Evolutionary conservation across 2,329 filamentous ascomycete genomes (phyloP).

Genomic region (Ceratocystis harringtonii): DNA sequence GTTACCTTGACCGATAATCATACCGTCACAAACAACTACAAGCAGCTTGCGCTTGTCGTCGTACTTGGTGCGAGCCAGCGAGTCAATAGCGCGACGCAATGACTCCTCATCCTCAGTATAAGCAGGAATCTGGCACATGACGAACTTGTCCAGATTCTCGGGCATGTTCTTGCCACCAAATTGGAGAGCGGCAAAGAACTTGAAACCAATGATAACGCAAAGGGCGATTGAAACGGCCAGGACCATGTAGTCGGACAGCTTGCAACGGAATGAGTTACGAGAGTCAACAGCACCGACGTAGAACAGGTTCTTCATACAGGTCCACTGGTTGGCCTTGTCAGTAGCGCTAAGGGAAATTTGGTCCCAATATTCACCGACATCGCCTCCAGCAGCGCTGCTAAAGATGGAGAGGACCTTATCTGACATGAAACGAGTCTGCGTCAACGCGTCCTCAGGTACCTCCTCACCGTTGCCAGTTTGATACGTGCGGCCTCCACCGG

Average conservation of each 20-base stretch:
- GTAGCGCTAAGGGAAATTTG: conserved; percentile 43
- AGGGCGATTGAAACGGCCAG: conserved; percentile 71
- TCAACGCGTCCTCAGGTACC: conserved; percentile 29
- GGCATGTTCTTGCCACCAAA: conserved; percentile 84
- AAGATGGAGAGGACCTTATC: conserved; percentile 60
- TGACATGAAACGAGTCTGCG: conserved; percentile 69
- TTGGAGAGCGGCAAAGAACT: conserved; percentile 91
- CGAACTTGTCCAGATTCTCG: conserved; percentile 94
- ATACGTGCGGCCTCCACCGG: conserved; percentile 52
- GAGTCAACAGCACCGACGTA: conserved; percentile 88
- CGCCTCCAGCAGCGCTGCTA: conserved; percentile 55
- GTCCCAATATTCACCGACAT: conserved; percentile 75
- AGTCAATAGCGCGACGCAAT: conserved; percentile 90
- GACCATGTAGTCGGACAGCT: conserved; percentile 80
- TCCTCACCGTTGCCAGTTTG: conserved; percentile 39
- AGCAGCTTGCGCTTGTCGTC: conserved; percentile 97
- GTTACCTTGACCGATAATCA: conserved; percentile 99
- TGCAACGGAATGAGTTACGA: conserved; percentile 67
- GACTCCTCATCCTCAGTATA: conserved; percentile 99
- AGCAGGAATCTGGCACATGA: conserved; percentile 93
- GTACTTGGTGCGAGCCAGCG: conserved; percentile 85
- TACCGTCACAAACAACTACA: conserved; percentile 86
- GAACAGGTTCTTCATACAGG: conserved; percentile 86
- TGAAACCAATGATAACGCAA: conserved; percentile 74
- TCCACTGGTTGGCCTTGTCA: conserved; percentile 52